phyloP scores from a whole-genome alignment of 805 yeast genomes.

The Yarrowia phangngaensis region DNA sequence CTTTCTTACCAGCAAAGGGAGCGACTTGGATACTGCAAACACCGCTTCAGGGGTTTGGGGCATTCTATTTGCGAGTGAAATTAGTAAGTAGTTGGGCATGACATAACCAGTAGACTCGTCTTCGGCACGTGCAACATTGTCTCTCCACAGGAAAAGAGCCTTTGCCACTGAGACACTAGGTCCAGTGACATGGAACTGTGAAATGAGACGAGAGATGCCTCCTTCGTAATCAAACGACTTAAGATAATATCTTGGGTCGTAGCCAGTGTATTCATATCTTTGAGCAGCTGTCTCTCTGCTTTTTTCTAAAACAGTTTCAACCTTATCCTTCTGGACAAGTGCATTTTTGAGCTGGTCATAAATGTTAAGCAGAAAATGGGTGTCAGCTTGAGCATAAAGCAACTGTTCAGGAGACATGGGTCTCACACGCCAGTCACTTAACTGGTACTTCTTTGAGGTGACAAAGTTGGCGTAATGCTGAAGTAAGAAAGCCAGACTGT shows the following conservation, averaged over 20 bases:
- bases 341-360: slow-evolving; percentile 68
- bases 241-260: slow-evolving; percentile 43
- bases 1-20: slow-evolving; percentile 55
- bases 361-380: slow-evolving; percentile 81
- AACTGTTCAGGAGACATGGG: slow-evolving; percentile 75
- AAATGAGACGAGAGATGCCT: slow-evolving; percentile 29
- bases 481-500: slow-evolving; percentile 77
- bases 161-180: slow-evolving; percentile 44
- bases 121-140: slow-evolving; percentile 59
- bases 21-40: slow-evolving; percentile 34
- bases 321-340: slow-evolving; percentile 49
- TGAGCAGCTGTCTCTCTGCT: slow-evolving; percentile 76
- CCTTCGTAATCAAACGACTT: slow-evolving; percentile 20
- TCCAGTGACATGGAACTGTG: slow-evolving; percentile 28
- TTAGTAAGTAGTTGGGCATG: slow-evolving; percentile 76
- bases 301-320: slow-evolving; percentile 54
- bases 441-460: slow-evolving; percentile 89
- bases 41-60: slow-evolving; percentile 54
- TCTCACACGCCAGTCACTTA: slow-evolving; percentile 94
- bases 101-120: slow-evolving; percentile 84
- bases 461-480: slow-evolving; percentile 77
- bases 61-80: slow-evolving; percentile 52
- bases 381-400: slow-evolving; percentile 89
- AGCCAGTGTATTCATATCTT: slow-evolving; percentile 76
- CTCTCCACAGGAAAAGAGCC: slow-evolving; percentile 78